Evolutionary conservation across 116 monocot species (phyloP), one percentile per base, ranked within the genome.

Genomic region (Iris pallida): DNA sequence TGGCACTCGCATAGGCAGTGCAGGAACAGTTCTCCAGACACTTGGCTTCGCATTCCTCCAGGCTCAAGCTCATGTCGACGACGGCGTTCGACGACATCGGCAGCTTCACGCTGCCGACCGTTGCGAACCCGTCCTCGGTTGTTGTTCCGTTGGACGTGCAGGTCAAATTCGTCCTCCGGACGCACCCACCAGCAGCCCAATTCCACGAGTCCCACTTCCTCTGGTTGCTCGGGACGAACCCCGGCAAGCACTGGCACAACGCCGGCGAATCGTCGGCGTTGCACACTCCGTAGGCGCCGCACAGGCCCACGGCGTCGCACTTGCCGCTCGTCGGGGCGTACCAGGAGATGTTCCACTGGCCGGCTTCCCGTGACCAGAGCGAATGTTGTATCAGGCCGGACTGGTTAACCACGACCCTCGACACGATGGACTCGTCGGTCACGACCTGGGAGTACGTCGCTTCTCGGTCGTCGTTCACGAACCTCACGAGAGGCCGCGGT

Each of bases 1-100:
- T 56, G 5, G 70, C 61, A 6, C 14, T 46, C 4, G 80, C 63
- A 45, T 66, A 80, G 44, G 75, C 80, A 41, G 60, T 53, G 60
- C 81, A 81, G 0, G 76, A 76, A 65, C 81, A 81, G 67, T 81
- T 81, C 47, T 8, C 42, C 76, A 71, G 61, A 52, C 81, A 81
- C 67, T 7, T 20, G 0, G 45, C 20, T 63, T 45, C 68, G 55
- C 81, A 81, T 18, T 63, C 51, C 8, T 68, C 81, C 10, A 81
- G 61, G n/a, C 54, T 44, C 61, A 76, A 16, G 55, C 65, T 76
- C 40, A 9, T 4, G 16, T 81, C 71, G 19, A 81, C 63, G 14
- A 54, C 57, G 7, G 71, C 44, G 44, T 13, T 61, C 55, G 71
- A n/a, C 11, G 76, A 68, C 45, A 68, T 71, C 45, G 81, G 81